Evolutionary conservation across 2,329 filamentous ascomycete species (phyloP).

Genomic region (Saccharata proteae): DNA sequence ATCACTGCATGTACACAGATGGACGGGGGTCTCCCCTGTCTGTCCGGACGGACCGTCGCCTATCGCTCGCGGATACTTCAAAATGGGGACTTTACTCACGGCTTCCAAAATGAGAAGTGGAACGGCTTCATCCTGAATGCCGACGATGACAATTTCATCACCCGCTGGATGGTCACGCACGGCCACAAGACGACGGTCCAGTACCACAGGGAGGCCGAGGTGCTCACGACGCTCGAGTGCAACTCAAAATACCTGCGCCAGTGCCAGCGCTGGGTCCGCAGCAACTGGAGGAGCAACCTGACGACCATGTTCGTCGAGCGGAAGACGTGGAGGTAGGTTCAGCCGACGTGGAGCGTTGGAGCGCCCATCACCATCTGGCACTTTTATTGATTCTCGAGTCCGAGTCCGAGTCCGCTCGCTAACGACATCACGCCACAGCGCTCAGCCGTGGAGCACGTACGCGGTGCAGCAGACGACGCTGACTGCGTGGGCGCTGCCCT

Average conservation of each 20-base stretch:
- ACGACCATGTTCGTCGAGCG: constrained; percentile 77
- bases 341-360: constrained; percentile 3
- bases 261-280: constrained; percentile 88
- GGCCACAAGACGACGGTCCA: constrained; percentile 92
- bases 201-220: constrained; percentile 68
- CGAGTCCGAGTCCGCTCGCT: too few relatives aligned
- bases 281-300: constrained; percentile 95
- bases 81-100: constrained; percentile 72
- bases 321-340: constrained; percentile 73
- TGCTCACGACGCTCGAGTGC: constrained; percentile 86
- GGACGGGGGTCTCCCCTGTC: constrained; percentile 90
- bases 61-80: constrained; percentile 83
- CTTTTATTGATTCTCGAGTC: constrained; percentile 1
- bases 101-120: constrained; percentile 88
- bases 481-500: constrained; percentile 70
- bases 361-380: constrained; percentile 3
- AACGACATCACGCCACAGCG: constrained; percentile 44
- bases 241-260: constrained; percentile 83
- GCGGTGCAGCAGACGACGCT: constrained; percentile 87
- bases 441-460: constrained; percentile 88
- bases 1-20: constrained; percentile 92
- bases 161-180: constrained; percentile 85
- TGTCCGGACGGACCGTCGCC: constrained; percentile 86
- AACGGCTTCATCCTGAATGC: constrained; percentile 74
- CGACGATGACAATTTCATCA: constrained; percentile 97